These are phyloP conservation scores for Gnomoniopsis sp. DNA, from an alignment of 2,329 filamentous ascomycete species.

Conservation along the genomic window DNA sequence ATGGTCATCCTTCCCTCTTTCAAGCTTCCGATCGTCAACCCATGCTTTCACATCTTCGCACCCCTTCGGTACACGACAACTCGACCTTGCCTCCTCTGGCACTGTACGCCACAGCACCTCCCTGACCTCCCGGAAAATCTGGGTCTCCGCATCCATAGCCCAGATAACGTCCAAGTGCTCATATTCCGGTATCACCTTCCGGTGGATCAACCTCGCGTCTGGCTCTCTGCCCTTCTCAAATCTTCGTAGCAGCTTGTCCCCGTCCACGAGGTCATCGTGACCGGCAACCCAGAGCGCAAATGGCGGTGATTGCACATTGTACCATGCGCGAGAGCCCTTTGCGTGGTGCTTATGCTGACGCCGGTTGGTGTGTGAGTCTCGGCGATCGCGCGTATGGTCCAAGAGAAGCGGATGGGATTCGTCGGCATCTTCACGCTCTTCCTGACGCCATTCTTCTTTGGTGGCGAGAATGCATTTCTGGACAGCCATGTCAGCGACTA, in stretches of 20 bases:
- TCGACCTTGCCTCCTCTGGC: conserved; percentile 41
- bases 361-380: conserved; percentile 17
- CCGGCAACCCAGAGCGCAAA: conserved; percentile 88
- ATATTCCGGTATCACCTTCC: conserved; percentile 79
- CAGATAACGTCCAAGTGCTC: conserved; percentile 94
- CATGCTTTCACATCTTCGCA: conserved; percentile 52
- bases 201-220: conserved; percentile 74
- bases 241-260: conserved; percentile 66
- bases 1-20: conserved; percentile 19
- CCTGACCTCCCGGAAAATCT: conserved; percentile 76
- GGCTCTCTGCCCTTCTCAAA: conserved; percentile 79
- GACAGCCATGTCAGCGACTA: not conserved
- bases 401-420: conserved; percentile 24
- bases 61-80: conserved; percentile 62
- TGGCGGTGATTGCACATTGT: conserved; percentile 72
- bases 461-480: conserved; percentile 88
- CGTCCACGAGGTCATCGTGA: conserved; percentile 81
- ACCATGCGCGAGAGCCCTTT: conserved; percentile 69
- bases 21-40: conserved; percentile 25
- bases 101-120: conserved; percentile 83
- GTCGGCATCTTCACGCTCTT: conserved; percentile 59
- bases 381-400: not conserved
- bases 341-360: conserved; percentile 31
- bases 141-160: conserved; percentile 83
- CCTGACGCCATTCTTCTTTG: conserved; percentile 61